These are phyloP conservation scores for Excoecaria agallocha DNA, from an alignment of 345 rosid species.

Conservation along the genomic window DNA sequence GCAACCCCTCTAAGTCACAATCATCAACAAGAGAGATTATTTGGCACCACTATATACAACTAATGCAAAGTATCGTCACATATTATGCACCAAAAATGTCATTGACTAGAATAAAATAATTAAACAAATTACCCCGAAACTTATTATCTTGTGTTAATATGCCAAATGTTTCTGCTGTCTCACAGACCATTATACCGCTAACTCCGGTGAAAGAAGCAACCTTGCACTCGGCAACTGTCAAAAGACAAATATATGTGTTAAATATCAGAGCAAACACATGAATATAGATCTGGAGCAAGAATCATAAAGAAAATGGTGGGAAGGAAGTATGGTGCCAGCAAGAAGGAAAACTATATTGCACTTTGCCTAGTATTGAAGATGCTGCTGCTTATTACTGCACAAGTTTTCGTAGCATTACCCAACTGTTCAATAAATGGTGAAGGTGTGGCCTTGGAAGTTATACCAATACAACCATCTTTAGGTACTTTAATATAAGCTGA, in stretches of 20 bases:
- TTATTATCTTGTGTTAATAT: slow-evolving; percentile 61
- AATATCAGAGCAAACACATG: neutral
- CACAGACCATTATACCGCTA: slow-evolving; percentile 81
- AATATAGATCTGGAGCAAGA: slow-evolving; percentile 1
- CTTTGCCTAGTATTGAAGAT: neutral
- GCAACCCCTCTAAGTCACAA: neutral
- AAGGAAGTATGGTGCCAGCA: neutral
- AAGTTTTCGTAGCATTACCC: neutral
- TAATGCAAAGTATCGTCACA: neutral
- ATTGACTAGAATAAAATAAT: neutral
- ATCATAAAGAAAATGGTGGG: neutral
- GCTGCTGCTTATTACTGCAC: neutral
- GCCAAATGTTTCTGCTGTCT: slow-evolving; percentile 86
- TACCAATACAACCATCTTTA: neutral
- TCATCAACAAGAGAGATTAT: neutral
- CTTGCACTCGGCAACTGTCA: slow-evolving; percentile 75
- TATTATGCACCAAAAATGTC: neutral
- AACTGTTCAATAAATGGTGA: neutral
- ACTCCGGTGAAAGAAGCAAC: slow-evolving; percentile 57
- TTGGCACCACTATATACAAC: neutral
- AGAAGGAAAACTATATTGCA: neutral
- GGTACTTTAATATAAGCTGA: neutral
- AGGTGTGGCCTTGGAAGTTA: neutral
- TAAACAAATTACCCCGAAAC: slow-evolving; percentile 45
- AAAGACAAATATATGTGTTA: slow-evolving; percentile 12